Evolutionary conservation across 169 alveolate genomes (phyloP), one percentile per base, ranked within the genome.

Genomic region (Plasmodium cynomolgi): DNA sequence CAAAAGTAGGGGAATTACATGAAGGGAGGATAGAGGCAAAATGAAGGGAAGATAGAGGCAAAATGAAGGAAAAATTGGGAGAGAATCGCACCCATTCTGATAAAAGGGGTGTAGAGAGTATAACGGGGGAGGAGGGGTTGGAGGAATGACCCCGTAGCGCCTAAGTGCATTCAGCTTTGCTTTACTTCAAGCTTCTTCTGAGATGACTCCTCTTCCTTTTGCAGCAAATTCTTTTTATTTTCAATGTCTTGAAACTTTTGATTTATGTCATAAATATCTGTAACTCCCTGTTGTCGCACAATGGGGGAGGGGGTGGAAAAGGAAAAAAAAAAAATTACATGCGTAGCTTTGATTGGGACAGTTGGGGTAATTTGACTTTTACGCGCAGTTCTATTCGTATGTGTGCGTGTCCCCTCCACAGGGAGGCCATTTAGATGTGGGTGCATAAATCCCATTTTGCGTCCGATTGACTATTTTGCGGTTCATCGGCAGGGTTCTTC

Each of bases 201-300:
- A 1, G 94, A 88, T 58, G 72, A 37, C 33, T 79, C 94, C 37
- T 88, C 94, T 11, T 88, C 94, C 56, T 88, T 88, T 79, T 79
- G 86, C n/a, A 88, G 47, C 37, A 88, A 54, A 62, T 79, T 88
- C 71, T 88, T 79, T 58, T 88, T 88, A 88, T 88, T 88, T 58
- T 88, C 94, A 56, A 88, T 88, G 90, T 88, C 94, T 80, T 34
- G 58, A 39, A 88, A 88, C 56, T 88, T 88, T 58, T 88, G 94
- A 39, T 88, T 88, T 56, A 88, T 88, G 37, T 88, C 94, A 47
- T 88, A 88, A n/a, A 88, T 88, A 31, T 88, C 94, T 54, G 94
- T 88, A 72, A 88, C 94, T 0, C 94, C 94, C 94, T 88, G 58
- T 13, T 8, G 72, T 56, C 0, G 33, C 41, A 34, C 17, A 31